Conservation (phyloP, 2,329 filamentous ascomycete species). For the Pseudogymnoascus sp. region DNA sequence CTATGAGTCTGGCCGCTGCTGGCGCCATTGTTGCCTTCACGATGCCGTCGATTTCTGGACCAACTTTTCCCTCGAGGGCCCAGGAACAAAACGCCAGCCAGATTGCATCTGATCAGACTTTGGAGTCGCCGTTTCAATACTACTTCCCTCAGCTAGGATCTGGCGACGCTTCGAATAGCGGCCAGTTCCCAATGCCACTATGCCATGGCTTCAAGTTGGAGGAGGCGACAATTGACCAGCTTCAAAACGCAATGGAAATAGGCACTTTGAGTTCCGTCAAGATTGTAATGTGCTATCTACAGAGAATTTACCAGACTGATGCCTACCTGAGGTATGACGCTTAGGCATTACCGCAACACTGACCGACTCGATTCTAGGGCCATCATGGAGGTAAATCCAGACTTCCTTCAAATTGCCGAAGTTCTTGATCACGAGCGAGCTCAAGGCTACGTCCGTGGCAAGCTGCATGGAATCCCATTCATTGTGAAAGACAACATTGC, state of each 20-base stretch:
- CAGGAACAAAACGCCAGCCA: conserved; percentile 14
- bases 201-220: conserved; percentile 55
- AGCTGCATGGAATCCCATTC: conserved; percentile 68
- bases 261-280: conserved; percentile 49
- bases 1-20: neutral
- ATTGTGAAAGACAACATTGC: conserved; percentile 67
- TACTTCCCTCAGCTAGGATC: conserved; percentile 32
- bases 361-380: conserved; percentile 31
- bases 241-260: conserved; percentile 43
- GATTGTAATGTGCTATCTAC: conserved; percentile 53
- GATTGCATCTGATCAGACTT: conserved; percentile 26
- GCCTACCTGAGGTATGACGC: conserved; percentile 51
- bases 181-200: conserved; percentile 50
- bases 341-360: neutral
- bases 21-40: neutral
- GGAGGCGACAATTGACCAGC: conserved; percentile 60
- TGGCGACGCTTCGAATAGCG: conserved; percentile 21
- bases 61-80: neutral
- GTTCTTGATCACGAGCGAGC: conserved; percentile 52
- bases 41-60: neutral
- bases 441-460: conserved; percentile 48
- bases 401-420: conserved; percentile 53
- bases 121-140: conserved; percentile 28
- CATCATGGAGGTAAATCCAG: conserved; percentile 60
- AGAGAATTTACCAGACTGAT: conserved; percentile 52